Conservation (phyloP, 192 early-diverging fungal genomes). For the Globomyces pollinis-pini region DNA sequence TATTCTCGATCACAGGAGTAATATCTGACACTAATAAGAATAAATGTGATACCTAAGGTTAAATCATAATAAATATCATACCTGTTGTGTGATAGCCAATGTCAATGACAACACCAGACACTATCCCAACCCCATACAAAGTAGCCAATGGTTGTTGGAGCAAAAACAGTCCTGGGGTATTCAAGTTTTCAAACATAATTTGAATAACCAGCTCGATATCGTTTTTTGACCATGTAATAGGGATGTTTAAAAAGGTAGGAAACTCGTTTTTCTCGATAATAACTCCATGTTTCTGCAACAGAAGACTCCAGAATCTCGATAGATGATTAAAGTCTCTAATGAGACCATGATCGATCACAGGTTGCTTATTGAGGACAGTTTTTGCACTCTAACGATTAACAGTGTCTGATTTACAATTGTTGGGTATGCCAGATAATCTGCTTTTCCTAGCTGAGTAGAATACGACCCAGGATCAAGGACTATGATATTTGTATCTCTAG, state of each 20-base stretch:
- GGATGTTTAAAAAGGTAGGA: conserved; percentile 70
- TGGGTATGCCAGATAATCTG: conserved; percentile 69
- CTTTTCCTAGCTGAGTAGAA: conserved; percentile 66
- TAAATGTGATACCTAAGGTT: neutral
- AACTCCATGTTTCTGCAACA: conserved; percentile 63
- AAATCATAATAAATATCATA: too few species aligned
- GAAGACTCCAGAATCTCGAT: conserved; percentile 53
- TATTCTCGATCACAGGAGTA: conserved; percentile 71
- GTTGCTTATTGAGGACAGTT: too few species aligned
- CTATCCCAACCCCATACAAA: conserved; percentile 66
- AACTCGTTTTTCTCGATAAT: conserved; percentile 67
- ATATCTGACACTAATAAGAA: too few species aligned
- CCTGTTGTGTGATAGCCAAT: conserved; percentile 80
- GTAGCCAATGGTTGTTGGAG: conserved; percentile 77
- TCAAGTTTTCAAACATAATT: conserved; percentile 89
- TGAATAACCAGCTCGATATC: conserved; percentile 75
- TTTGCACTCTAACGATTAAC: neutral
- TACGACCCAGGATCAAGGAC: conserved; percentile 82
- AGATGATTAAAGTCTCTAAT: conserved; percentile 40
- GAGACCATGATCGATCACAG: conserved; percentile 8
- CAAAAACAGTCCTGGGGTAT: conserved; percentile 73
- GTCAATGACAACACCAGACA: conserved; percentile 82
- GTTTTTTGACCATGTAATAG: conserved; percentile 71
- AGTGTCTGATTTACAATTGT: conserved; percentile 30
- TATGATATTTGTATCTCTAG: conserved; percentile 68